phyloP scores from a whole-genome alignment of 2,329 filamentous ascomycete species.

The Alternaria rosae region DNA sequence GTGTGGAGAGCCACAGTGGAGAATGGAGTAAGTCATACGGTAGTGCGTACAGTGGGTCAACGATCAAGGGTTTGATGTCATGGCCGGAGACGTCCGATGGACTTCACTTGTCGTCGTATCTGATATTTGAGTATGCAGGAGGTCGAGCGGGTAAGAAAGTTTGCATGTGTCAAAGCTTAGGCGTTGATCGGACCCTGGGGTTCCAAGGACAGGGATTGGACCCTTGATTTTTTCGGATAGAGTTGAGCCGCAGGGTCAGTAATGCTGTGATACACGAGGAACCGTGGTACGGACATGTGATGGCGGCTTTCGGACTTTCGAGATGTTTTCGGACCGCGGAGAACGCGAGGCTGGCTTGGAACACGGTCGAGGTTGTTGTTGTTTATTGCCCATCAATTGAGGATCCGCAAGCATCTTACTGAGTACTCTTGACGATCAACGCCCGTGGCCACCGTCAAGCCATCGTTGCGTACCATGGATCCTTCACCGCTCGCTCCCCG shows the following conservation, averaged over 20 bases:
- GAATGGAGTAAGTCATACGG: conserved; percentile 9
- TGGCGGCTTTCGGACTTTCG: not conserved
- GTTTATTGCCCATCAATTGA: not conserved
- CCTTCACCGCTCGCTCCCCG: not conserved
- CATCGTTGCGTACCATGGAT: not conserved
- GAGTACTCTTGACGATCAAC: not conserved
- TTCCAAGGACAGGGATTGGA: not conserved
- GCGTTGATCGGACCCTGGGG: conserved; percentile 9
- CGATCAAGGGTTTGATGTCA: conserved; percentile 5
- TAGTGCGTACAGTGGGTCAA: conserved; percentile 3
- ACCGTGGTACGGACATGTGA: conserved; percentile 1
- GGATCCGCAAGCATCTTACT: not conserved
- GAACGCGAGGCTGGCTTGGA: not conserved
- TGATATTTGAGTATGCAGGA: not conserved
- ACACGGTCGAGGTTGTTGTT: not conserved
- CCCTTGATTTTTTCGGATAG: conserved; percentile 2
- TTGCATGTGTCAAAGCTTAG: conserved; percentile 1
- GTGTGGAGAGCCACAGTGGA: conserved; percentile 9
- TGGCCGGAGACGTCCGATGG: conserved; percentile 6
- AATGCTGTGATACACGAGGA: not conserved
- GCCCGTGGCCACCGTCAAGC: not conserved
- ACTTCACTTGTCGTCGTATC: not conserved
- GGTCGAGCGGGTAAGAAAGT: not conserved
- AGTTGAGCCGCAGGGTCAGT: conserved; percentile 11
- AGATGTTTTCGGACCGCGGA: conserved; percentile 5